Evolutionary conservation across 106 monocot genomes (phyloP).

Genomic region (Vanilla planifolia): DNA sequence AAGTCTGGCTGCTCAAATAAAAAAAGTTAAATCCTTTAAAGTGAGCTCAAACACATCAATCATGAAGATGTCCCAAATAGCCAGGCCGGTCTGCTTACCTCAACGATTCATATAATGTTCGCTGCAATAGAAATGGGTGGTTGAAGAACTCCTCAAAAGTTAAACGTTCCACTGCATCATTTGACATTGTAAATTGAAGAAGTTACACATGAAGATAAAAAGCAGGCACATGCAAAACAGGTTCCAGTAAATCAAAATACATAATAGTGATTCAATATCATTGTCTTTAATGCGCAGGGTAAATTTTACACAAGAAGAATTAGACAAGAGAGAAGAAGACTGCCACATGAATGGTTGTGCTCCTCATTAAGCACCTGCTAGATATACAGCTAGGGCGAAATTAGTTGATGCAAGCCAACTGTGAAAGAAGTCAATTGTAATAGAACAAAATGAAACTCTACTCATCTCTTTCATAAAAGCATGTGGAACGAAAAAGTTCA

Average conservation of each 20-base stretch:
- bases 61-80: not conserved
- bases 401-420: too few relatives aligned
- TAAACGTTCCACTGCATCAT: slow-evolving; percentile 76
- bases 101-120: slow-evolving; percentile 20
- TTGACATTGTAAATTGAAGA: not conserved
- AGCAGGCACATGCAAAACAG: slow-evolving; percentile 1
- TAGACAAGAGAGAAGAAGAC: too few relatives aligned
- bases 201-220: slow-evolving; percentile 3
- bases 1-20: slow-evolving; percentile 22
- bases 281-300: not conserved
- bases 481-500: too few relatives aligned
- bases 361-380: too few relatives aligned
- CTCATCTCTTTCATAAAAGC: too few relatives aligned
- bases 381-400: too few relatives aligned
- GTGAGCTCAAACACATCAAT: not conserved
- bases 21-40: not conserved
- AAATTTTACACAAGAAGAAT: not conserved
- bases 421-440: too few relatives aligned
- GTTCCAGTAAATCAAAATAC: slow-evolving; percentile 2
- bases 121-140: slow-evolving; percentile 69
- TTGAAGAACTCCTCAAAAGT: slow-evolving; percentile 95
- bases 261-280: slow-evolving; percentile 1
- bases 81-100: slow-evolving; percentile 33
- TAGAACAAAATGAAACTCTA: too few relatives aligned
- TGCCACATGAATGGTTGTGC: too few relatives aligned